These are phyloP conservation scores for Lathyrus aphaca DNA, from an alignment of 306 rosid species.

Conservation along the genomic window DNA sequence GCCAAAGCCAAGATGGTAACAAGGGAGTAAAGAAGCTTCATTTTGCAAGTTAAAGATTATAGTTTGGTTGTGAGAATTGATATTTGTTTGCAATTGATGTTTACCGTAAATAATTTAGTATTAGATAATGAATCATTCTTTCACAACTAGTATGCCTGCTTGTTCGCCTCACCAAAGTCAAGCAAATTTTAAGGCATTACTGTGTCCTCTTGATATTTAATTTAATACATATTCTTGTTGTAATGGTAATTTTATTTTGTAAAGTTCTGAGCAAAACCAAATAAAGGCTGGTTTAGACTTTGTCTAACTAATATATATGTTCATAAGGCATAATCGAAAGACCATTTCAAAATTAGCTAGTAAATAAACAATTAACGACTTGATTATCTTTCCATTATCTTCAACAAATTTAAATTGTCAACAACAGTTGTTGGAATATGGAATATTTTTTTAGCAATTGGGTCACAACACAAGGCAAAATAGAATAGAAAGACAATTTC, in stretches of 20 bases:
- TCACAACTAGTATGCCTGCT: background rate
- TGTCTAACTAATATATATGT: background rate
- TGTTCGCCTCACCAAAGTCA: no score
- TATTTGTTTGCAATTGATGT: background rate
- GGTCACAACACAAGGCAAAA: no score
- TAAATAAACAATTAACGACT: no score
- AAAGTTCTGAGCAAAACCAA: no score
- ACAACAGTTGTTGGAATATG: no score
- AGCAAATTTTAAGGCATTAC: background rate
- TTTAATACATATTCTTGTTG: background rate
- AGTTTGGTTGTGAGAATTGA: background rate
- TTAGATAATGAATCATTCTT: background rate
- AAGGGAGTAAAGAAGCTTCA: background rate
- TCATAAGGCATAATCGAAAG: background rate
- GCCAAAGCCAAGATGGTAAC: slow-evolving; percentile 7
- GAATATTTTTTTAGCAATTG: no score
- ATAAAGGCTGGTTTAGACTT: background rate
- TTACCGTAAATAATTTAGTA: background rate
- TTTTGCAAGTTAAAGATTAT: background rate
- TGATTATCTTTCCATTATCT: no score
- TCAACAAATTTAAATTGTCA: no score
- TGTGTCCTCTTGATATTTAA: no score
- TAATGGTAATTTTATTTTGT: no score
- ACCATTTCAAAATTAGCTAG: background rate
- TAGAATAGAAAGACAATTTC: no score